phyloP scores from a whole-genome alignment of 257 asterid species.

The Rauvolfia tetraphylla region DNA sequence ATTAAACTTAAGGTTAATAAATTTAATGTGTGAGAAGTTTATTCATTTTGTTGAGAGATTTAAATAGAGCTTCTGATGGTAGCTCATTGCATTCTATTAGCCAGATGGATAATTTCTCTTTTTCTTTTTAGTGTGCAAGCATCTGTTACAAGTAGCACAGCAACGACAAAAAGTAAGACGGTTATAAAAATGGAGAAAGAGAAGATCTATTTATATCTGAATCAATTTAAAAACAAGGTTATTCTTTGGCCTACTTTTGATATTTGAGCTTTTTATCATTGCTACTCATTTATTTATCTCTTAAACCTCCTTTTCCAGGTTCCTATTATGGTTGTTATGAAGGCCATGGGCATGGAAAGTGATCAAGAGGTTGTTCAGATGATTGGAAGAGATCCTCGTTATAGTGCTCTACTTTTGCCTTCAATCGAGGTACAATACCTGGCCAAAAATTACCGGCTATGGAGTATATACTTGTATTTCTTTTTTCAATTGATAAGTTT shows the following conservation, averaged over 20 bases:
- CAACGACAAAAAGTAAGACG: slow-evolving; percentile 69
- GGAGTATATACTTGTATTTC: slow-evolving; percentile 4
- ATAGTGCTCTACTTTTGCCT: slow-evolving; percentile 77
- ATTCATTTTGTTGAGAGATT: neutral
- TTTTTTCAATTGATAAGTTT: neutral
- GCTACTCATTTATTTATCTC: slow-evolving; percentile 9
- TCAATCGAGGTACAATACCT: slow-evolving; percentile 70
- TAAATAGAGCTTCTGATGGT: neutral
- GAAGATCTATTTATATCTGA: slow-evolving; percentile 68
- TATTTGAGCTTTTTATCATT: slow-evolving; percentile 15
- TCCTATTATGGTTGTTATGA: slow-evolving; percentile 87
- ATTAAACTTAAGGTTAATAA: neutral
- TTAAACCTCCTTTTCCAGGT: slow-evolving; percentile 41
- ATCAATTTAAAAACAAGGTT: slow-evolving; percentile 70
- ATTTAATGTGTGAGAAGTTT: neutral
- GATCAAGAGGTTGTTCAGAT: slow-evolving; percentile 98
- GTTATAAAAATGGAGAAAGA: slow-evolving; percentile 82
- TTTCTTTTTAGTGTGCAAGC: slow-evolving; percentile 80
- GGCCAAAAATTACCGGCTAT: neutral
- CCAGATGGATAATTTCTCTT: slow-evolving; percentile 15
- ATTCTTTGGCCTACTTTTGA: slow-evolving; percentile 10
- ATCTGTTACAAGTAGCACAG: slow-evolving; percentile 87
- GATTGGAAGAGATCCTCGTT: slow-evolving; percentile 97
- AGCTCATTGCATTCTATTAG: neutral
- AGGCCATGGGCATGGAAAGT: slow-evolving; percentile 99